Base-by-base conservation (phyloP, 2,329 filamentous ascomycete genomes). In the Ophiostoma himal-ulmi region DNA sequence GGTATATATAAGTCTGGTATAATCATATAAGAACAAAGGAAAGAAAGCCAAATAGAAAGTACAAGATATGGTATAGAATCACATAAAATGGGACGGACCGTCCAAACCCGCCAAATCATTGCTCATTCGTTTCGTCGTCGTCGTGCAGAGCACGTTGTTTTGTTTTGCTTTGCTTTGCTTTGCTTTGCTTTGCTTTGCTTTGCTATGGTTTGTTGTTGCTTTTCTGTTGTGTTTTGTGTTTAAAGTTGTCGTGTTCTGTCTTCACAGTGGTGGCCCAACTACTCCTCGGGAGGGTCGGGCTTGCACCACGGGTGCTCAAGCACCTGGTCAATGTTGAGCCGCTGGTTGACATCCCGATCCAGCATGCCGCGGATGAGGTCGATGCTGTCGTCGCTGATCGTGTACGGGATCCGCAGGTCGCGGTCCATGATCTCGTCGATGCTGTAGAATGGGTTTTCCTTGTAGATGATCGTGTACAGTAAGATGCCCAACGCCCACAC, bases 351-450 rank as follows among this genome's bases (percentile, higher is more conserved):
- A 78, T 98, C 91, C 54, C 95, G 89, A 78, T 98, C 89, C 37
- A 99, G 88, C 95, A 99, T 98, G 77, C 89, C 85, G 60, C 93
- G 88, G 73, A 99, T 91, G 69, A 99, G 84, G 76, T 97, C 91
- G 74, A 99, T 96, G 79, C 93, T 97, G 74, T 94, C 91, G 74
- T 97, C 93, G 79, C 92, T 93, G 82, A 94, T 88, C 44, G 91
- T 86, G 78, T 92, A 97, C 0, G 95, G 95, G 37, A 99, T 90
- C 67, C 95, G 88, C 71, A 99, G 83, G 75, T 97, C 94, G 77
- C 94, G 94, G 78, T 99, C 95, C 87, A 98, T 96, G 77, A 99
- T 99, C 83, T 99, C 95, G 79, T 99, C 95, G 76, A 98, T 95
- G 80, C 91, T 96, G 85, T 98, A 98, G 80, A 97, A 99, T 0